Conservation (phyloP, 192 early-diverging fungal genomes). For the Coemansia sp. region DNA sequence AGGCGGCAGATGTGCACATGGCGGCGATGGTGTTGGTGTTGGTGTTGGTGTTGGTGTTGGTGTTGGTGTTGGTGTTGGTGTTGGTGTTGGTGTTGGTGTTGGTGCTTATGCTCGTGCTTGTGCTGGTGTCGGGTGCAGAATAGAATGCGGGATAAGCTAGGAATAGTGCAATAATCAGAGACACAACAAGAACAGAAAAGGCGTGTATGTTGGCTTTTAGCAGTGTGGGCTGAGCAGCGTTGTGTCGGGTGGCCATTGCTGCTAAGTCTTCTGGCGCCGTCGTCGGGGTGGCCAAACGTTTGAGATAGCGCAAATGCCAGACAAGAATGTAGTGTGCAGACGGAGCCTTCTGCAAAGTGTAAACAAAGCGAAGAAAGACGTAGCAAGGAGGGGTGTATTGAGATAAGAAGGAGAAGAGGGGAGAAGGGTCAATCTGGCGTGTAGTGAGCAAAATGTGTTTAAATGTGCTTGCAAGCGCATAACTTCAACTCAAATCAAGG, state of each 20-base stretch:
- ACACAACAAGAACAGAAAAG: conserved; percentile 9
- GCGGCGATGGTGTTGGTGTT: not conserved
- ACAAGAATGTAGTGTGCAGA: not conserved
- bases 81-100: not conserved
- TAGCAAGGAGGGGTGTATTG: no score
- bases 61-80: not conserved
- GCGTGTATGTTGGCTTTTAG: conserved; percentile 2
- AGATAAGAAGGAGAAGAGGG: no score
- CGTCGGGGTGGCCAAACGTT: not conserved
- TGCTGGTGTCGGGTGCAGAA: not conserved
- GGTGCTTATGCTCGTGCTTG: not conserved
- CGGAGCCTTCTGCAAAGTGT: no score
- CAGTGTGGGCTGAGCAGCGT: not conserved
- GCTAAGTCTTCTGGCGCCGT: not conserved
- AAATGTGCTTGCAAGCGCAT: no score
- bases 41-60: not conserved
- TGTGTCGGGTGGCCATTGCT: not conserved
- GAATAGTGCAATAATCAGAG: conserved; percentile 21
- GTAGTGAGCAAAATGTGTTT: no score
- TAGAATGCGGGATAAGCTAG: conserved; percentile 17
- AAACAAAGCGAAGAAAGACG: no score
- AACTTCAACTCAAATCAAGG: no score
- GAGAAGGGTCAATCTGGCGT: no score
- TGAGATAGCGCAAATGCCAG: not conserved
- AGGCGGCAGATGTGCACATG: conserved; percentile 38